Conservation (phyloP, 1,284 basidiomycete species). For the Leccinum fuscescens region DNA sequence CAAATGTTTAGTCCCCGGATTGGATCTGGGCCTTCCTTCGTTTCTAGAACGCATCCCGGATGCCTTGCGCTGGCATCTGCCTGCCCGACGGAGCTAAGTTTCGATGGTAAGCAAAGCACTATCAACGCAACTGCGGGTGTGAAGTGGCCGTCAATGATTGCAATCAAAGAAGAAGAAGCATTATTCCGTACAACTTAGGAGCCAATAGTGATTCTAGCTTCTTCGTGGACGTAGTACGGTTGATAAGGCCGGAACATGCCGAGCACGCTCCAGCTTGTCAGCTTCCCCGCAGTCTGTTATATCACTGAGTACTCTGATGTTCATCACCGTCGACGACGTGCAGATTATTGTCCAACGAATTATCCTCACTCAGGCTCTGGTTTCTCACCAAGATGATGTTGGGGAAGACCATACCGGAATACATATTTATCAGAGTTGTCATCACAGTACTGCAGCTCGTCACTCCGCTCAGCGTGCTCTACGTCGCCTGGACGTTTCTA, state of each 20-base stretch:
- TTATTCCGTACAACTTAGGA: too few species aligned
- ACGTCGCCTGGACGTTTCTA: conserved; percentile 23
- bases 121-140: background rate
- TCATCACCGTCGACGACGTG: background rate
- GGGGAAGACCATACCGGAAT: conserved; percentile 48
- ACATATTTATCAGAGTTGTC: conserved; percentile 49
- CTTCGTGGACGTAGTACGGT: too few species aligned
- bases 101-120: background rate
- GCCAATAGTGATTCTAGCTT: too few species aligned
- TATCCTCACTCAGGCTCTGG: background rate
- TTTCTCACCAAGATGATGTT: conserved; percentile 36
- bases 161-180: background rate
- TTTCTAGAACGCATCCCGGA: background rate
- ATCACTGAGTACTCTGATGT: background rate
- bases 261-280: background rate
- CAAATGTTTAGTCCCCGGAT: background rate
- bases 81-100: background rate
- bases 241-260: background rate
- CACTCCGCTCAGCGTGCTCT: conserved; percentile 47
- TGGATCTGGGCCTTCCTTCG: too few species aligned
- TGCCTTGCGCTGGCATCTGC: background rate
- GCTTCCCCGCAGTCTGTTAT: too few species aligned
- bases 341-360: background rate
- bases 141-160: background rate
- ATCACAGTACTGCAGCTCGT: conserved; percentile 50